These are phyloP conservation scores for Fusarium odoratissimum DNA, from an alignment of 2,329 filamentous ascomycete genomes.

Conservation along the genomic window DNA sequence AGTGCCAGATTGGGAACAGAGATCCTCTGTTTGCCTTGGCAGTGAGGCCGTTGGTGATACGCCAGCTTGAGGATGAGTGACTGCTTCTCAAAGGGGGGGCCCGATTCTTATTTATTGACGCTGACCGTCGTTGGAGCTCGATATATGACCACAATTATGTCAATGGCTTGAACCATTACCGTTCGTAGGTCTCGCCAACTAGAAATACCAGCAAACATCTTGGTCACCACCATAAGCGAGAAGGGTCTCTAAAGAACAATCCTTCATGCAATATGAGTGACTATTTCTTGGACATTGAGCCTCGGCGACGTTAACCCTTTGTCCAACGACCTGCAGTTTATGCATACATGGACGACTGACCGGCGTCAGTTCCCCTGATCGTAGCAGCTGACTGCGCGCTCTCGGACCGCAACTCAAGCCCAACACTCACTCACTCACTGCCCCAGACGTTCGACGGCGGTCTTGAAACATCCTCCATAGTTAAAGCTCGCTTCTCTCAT, in stretches of 20 bases:
- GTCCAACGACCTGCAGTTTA: slow-evolving; percentile 45
- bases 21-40: not conserved
- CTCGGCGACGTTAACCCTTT: slow-evolving; percentile 46
- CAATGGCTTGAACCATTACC: slow-evolving; percentile 7
- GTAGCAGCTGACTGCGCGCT: slow-evolving; percentile 45
- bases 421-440: not conserved
- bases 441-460: not conserved
- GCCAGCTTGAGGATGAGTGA: not conserved
- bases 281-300: not conserved
- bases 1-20: not conserved
- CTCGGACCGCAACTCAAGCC: slow-evolving; percentile 34
- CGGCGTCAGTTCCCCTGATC: slow-evolving; percentile 1
- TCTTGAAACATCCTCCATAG: not conserved
- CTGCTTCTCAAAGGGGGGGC: not conserved
- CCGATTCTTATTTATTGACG: not conserved
- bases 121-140: not conserved
- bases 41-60: not conserved
- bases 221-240: not conserved
- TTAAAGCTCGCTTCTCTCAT: not conserved
- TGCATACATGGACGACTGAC: not conserved
- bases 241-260: not conserved
- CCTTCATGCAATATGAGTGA: not conserved
- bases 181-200: slow-evolving; percentile 47
- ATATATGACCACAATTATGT: not conserved
- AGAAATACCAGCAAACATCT: slow-evolving; percentile 48